Conservation (phyloP, 2,329 filamentous ascomycete species). For the Aspergillus sclerotialis region DNA sequence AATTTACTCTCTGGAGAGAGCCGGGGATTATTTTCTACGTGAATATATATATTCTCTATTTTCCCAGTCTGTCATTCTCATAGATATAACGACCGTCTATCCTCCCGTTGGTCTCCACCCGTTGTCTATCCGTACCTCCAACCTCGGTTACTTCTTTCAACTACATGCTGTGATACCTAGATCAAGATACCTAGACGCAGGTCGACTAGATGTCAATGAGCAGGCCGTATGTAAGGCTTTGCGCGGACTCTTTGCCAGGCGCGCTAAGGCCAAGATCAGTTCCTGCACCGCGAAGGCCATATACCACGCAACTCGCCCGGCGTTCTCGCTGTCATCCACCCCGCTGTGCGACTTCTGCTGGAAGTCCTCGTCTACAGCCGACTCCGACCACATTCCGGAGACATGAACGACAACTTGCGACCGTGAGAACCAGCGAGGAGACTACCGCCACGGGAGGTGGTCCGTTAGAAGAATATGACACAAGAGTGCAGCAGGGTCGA, state of each 20-base stretch:
- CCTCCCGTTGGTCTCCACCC: no score
- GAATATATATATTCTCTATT: no score
- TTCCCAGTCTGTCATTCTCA: no score
- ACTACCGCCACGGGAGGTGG: conserved; percentile 38
- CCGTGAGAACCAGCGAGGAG: no score
- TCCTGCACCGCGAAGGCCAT: background rate
- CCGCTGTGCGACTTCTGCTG: no score
- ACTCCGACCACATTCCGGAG: background rate
- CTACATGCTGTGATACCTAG: conserved; percentile 1
- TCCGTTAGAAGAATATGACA: conserved; percentile 82
- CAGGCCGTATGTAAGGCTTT: conserved; percentile 22
- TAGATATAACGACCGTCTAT: no score
- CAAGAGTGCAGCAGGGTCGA: conserved; percentile 64
- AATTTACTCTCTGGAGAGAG: no score
- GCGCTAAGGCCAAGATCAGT: conserved; percentile 12
- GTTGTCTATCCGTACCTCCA: no score
- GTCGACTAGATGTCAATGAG: conserved; percentile 20
- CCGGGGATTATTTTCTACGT: no score
- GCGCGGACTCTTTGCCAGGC: conserved; percentile 20
- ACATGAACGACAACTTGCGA: conserved; percentile 12
- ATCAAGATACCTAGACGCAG: conserved; percentile 1
- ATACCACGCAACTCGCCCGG: background rate
- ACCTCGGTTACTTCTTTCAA: conserved; percentile 1
- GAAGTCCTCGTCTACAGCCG: background rate
- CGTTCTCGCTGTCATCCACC: background rate